phyloP scores from a whole-genome alignment of 768 basidiomycete genomes.

The Suillus fuscotomentosus region DNA sequence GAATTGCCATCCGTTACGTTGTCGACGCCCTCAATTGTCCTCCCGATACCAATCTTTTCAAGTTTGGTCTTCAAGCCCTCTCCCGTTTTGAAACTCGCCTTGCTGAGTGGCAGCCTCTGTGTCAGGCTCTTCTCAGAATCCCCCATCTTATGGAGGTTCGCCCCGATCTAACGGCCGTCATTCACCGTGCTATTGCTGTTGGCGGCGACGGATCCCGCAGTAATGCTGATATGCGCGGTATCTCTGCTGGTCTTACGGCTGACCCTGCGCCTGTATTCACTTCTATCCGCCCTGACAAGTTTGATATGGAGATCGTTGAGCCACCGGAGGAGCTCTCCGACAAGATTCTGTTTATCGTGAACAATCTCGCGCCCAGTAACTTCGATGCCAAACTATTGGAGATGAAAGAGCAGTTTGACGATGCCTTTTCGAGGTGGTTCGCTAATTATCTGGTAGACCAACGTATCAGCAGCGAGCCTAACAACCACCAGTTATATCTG shows the following conservation, averaged over 20 bases:
- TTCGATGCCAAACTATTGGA: slow-evolving; percentile 86
- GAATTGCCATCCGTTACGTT: slow-evolving; percentile 95
- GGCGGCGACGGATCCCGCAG: slow-evolving; percentile 41
- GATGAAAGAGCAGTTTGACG: slow-evolving; percentile 82
- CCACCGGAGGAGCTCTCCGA: slow-evolving; percentile 91
- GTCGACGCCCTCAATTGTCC: slow-evolving; percentile 90
- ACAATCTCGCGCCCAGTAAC: slow-evolving; percentile 94
- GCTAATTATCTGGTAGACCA: slow-evolving; percentile 97
- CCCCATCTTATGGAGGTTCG: slow-evolving; percentile 83
- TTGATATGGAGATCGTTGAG: slow-evolving; percentile 58
- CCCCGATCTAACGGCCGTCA: slow-evolving; percentile 72
- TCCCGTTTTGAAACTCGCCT: slow-evolving; percentile 84
- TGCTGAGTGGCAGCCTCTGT: slow-evolving; percentile 89
- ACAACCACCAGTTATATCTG: slow-evolving; percentile 94
- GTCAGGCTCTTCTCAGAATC: slow-evolving; percentile 84
- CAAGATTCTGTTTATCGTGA: slow-evolving; percentile 95
- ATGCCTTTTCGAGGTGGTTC: slow-evolving; percentile 90
- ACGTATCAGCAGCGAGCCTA: slow-evolving; percentile 92
- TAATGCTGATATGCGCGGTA: slow-evolving; percentile 39
- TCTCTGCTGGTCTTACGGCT: slow-evolving; percentile 32
- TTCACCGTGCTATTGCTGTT: slow-evolving; percentile 68
- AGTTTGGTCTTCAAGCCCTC: slow-evolving; percentile 92
- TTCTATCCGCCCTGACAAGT: slow-evolving; percentile 69
- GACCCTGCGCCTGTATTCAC: slow-evolving; percentile 65
- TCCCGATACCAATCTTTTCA: slow-evolving; percentile 90